Evolutionary conservation across 75 land plant species (phyloP), one percentile per base, ranked within the genome.

Genomic region (Pseudotsuga menziesii): DNA sequence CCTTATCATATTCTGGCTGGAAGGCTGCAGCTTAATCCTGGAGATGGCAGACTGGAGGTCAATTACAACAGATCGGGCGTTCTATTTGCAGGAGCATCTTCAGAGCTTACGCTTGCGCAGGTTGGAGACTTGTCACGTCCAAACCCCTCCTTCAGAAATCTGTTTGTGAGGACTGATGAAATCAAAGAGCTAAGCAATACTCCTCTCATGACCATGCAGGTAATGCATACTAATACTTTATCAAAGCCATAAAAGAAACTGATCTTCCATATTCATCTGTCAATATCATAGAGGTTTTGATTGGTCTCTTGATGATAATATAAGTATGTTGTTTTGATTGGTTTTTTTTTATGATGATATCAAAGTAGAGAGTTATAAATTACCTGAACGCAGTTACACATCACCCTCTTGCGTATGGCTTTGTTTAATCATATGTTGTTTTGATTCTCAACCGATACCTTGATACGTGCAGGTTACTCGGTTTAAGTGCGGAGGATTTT

Each of bases 191-290:
- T 77, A n/a, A 55, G 15, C 14, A 77, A 84, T 27, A 75, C 82
- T 70, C 90, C 84, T 19, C 59, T 89, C 36, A 63, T 84, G 35
- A 88, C 81, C 44, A 66, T 89, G 60, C 91, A 89, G 91, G 91
- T 83, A 60, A 60, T 62, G 35, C 9, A 11, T 23, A 61, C 62
- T n/a, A 20, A 0, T 13, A 61, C 62, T n/a, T 23, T 15, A n/a
- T n/a, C 22, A n/a, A n/a, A 44, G 7, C 8, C n/a, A n/a, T n/a
- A n/a, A n/a, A n/a, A n/a, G n/a, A n/a, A n/a, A n/a, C n/a, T 29
- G 32, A 29, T 29, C 32, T 39, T 35, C 36, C 36, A 35, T 35
- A 35, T 35, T 35, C 36, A 35, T 35, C 36, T 35, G 36, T 35
- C 3, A 2, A 35, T 0, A 4, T 35, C 36, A 35, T 35, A 4